Base-by-base conservation (phyloP, 2,329 filamentous ascomycete genomes). In the Coniochaeta prunicola region DNA sequence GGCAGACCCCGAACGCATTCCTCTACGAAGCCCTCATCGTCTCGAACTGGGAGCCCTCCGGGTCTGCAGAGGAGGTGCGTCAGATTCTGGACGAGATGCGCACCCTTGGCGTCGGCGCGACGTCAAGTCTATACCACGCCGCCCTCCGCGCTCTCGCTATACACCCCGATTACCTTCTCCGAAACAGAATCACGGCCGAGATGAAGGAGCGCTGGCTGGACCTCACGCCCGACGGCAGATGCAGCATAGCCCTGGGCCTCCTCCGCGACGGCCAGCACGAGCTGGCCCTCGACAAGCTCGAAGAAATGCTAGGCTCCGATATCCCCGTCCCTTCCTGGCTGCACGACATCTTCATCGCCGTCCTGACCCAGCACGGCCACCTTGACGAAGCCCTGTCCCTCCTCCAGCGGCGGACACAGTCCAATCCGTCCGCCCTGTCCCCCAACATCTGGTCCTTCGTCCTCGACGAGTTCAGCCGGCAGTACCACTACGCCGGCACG, bases 201-300 rank as follows among this genome's bases (percentile, higher is more conserved):
- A 91, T 94, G 88, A 84, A 84, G 66, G 79, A 84, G 59, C 80
- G 84, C 62, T 96, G 91, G 89, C 80, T 89, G 57, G 75, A 77
- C 9, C 74, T 90, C 9, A 84, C 79, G 45, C 81, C 79, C 12
- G 77, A 80, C 7, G 88, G 86, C 9, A 83, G 82, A 68, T 83
- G 89, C 65, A 84, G 83, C 67, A 78, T 96, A 21, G 81, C 88
- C 1, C 74, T 91, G 10, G 91, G 91, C 0, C 74, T 96, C 60
- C 77, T 97, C 36, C 83, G 92, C 21, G 92, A 97, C 65, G 84
- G 86, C 0, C 88, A 96, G 66, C 87, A 91, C 62, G 94, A 97
- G 73, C 76, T 92, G 62, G 92, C 91, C 1, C 76, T 96, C 59
- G 79, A 83, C 57, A 84, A 84, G 64, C 72, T 96, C 45, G 86